phyloP scores from a whole-genome alignment of 2,329 filamentous ascomycete species.

The Fusarium chaquense region DNA sequence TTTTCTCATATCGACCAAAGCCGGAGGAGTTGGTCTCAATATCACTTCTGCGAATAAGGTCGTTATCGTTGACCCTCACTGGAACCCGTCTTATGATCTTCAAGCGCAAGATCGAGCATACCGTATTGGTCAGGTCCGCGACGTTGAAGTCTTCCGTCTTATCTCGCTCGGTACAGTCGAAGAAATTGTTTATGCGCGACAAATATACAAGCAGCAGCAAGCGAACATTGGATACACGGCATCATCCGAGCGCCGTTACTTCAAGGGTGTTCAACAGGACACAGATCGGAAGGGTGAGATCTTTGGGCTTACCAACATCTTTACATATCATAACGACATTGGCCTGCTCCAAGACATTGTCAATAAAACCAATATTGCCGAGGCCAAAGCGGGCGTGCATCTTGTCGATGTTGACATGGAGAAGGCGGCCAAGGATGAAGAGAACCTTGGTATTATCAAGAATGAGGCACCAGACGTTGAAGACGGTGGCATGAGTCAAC shows the following conservation, averaged over 20 bases:
- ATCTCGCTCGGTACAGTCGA: slow-evolving; percentile 94
- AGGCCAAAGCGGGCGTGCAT: slow-evolving; percentile 85
- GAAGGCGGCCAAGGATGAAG: slow-evolving; percentile 67
- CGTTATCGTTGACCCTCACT: slow-evolving; percentile 95
- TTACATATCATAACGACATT: slow-evolving; percentile 82
- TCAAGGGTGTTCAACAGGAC: slow-evolving; percentile 91
- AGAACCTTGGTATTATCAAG: slow-evolving; percentile 58
- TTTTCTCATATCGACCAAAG: slow-evolving; percentile 93
- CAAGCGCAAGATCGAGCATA: slow-evolving; percentile 98
- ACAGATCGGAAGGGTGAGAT: slow-evolving; percentile 89
- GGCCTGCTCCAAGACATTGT: slow-evolving; percentile 93
- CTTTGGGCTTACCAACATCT: slow-evolving; percentile 89
- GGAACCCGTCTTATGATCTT: slow-evolving; percentile 95
- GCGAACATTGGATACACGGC: slow-evolving; percentile 97
- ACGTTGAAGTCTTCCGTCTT: slow-evolving; percentile 95
- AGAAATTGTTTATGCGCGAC: slow-evolving; percentile 95
- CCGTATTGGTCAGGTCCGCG: slow-evolving; percentile 89
- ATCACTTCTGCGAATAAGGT: slow-evolving; percentile 99
- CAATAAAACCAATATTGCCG: slow-evolving; percentile 97
- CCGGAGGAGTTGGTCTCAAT: slow-evolving; percentile 93
- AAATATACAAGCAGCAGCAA: slow-evolving; percentile 99
- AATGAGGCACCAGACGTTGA: slow-evolving; percentile 66
- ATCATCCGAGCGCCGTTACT: slow-evolving; percentile 91
- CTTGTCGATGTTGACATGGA: slow-evolving; percentile 82
- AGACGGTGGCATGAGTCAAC: slow-evolving; percentile 77